Conservation (phyloP, 2,329 filamentous ascomycete genomes). For the Ceratocystis huliohia region DNA sequence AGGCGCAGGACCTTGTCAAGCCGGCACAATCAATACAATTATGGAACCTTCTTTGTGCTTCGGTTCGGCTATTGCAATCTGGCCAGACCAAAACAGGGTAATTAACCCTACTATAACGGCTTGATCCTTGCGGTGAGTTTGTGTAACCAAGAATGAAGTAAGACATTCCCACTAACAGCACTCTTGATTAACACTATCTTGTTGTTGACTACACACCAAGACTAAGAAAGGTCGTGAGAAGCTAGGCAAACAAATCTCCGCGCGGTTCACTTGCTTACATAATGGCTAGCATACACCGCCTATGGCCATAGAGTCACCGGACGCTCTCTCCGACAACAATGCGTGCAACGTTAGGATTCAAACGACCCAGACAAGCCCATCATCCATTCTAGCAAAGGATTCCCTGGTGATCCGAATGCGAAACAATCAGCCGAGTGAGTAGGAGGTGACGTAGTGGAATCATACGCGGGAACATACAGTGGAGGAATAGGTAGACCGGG, state of each 20-base stretch:
- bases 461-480: neutral
- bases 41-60: constrained; percentile 5
- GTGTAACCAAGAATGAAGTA: neutral
- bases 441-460: neutral
- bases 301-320: neutral
- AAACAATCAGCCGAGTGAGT: neutral
- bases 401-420: neutral
- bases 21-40: neutral
- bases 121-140: neutral
- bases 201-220: neutral
- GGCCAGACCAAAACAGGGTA: constrained; percentile 1
- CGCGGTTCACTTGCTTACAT: neutral
- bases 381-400: neutral
- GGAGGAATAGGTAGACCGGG: neutral
- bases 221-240: neutral
- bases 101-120: neutral
- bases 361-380: neutral
- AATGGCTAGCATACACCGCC: neutral
- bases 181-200: neutral
- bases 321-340: neutral
- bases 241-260: neutral
- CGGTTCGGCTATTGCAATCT: constrained; percentile 2
- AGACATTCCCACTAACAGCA: neutral
- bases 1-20: neutral
- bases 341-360: neutral